Base-by-base conservation (phyloP, 495 filamentous ascomycete genomes). In the Hypomontagnella submonticulosa region DNA sequence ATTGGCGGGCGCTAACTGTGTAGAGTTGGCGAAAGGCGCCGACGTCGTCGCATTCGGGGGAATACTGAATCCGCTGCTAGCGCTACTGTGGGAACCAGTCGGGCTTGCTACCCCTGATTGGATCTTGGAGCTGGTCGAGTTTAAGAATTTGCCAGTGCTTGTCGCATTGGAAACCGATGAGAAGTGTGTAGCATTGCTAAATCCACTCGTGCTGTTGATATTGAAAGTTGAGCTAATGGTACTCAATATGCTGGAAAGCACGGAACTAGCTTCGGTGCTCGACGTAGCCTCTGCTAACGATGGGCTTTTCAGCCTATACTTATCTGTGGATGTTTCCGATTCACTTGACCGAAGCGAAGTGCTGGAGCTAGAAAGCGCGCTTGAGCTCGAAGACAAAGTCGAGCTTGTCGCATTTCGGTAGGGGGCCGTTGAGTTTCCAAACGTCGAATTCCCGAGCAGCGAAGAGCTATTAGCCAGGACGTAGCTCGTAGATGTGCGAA, bases 221-320 rank as follows among this genome's bases (percentile, higher is more conserved):
- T 27, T 19, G 1, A 38, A 37, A 5, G 11, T 8, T 16, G 57
- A 64, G 37, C 15, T 49, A 2, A 32, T n/a, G 9, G 9, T 20
- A 38, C 19, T n/a, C 6, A 23, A 16, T 15, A 15, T 11, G 0
- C 19, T 23, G 23, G 34, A 18, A 9, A 27, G 15, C 11, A 20
- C 4, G 0, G 27, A 4, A 4, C 20, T n/a, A 15, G 37, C 13
- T 23, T 23, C 13, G 3, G n/a, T 48, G 44, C 44, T 61, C 16
- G 57, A 52, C 4, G 37, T 23, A 13, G 18, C 18, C 16, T 36
- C 57, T 12, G 27, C 36, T 34, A 53, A n/a, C n/a, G 57, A 43
- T 20, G 57, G 57, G 8, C 57, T 61, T 23, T 61, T 61, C 3
- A 61, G 47, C 7, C 15, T 42, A 7, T 61, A 49, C 16, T 61